Evolutionary conservation across 2,329 filamentous ascomycete genomes (phyloP), one percentile per base, ranked within the genome.

Genomic region (Corinectria fuckeliana): DNA sequence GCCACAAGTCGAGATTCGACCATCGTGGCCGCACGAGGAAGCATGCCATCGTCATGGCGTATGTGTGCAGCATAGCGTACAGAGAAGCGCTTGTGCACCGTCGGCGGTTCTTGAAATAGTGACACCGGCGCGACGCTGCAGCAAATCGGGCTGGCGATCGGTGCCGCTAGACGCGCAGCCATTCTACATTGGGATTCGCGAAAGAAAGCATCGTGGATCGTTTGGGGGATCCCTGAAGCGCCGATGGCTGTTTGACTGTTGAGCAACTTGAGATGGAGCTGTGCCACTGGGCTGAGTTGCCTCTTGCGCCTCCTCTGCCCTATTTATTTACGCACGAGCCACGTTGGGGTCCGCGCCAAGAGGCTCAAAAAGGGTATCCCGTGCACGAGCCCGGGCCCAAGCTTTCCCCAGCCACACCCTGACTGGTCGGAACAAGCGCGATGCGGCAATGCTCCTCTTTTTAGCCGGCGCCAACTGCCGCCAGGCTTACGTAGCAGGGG

Each of bases 231-330:
- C 48, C 47, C 21, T 45, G 39, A 21, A 18, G 16, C 26, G 18
- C 11, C 14, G 38, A 47, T 51, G 20, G 48, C 32, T 36, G 32
- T 36, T 36, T 16, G n/a, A 18, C 32, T 14, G 36, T 41, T 42
- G 20, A 53, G 16, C 34, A 50, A 34, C 36, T 16, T 16, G 9
- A 14, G 39, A 52, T 14, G 30, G 41, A 36, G 25, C 28, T 30
- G 59, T 61, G 67, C 67, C 67, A 62, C 63, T n/a, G 58, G 65
- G 67, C 67, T 56, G 56, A 65, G 67, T 34, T 36, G 28, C 49
- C 34, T 42, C 56, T 25, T 45, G 36, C 50, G 34, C 55, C 41
- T 66, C 55, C 41, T 66, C 60, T 56, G 61, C 66, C 54, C 51
- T 48, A 60, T n/a, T n/a, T n/a, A n/a, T n/a, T n/a, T n/a, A n/a